These are phyloP conservation scores for Glarea lozoyensis DNA, from an alignment of 495 filamentous ascomycete genomes.

Conservation along the genomic window DNA sequence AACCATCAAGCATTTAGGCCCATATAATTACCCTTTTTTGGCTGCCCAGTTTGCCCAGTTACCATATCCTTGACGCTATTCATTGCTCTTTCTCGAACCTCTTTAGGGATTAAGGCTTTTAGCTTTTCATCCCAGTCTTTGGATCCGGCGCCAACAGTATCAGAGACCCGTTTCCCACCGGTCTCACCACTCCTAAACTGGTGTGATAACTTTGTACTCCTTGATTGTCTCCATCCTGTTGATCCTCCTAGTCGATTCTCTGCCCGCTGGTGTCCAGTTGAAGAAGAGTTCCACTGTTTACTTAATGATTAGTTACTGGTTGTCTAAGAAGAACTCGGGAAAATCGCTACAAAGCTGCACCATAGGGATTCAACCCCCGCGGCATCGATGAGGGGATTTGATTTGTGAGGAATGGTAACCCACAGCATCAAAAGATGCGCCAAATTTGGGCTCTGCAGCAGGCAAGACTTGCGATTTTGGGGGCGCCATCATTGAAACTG, in stretches of 20 bases:
- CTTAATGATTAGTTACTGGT: too few relatives aligned
- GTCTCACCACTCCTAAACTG: slow-evolving; percentile 51
- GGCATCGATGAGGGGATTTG: too few relatives aligned
- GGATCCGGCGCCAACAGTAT: slow-evolving; percentile 49
- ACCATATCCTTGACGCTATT: slow-evolving; percentile 40
- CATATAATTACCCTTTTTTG: too few relatives aligned
- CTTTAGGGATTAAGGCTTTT: slow-evolving; percentile 33
- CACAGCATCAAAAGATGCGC: slow-evolving; percentile 57
- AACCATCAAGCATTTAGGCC: too few relatives aligned
- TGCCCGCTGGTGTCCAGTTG: slow-evolving; percentile 72
- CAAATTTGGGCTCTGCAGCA: slow-evolving; percentile 39
- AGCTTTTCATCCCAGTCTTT: slow-evolving; percentile 36
- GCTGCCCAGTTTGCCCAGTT: slow-evolving; percentile 10
- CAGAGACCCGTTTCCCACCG: slow-evolving; percentile 44
- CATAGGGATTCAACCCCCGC: too few relatives aligned
- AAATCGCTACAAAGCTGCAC: too few relatives aligned
- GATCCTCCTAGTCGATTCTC: slow-evolving; percentile 50
- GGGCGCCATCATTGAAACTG: too few relatives aligned
- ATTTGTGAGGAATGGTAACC: too few relatives aligned
- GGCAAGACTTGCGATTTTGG: too few relatives aligned
- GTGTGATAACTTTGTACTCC: slow-evolving; percentile 52
- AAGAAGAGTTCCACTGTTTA: slow-evolving; percentile 74
- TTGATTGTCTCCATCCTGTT: slow-evolving; percentile 61
- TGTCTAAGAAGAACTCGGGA: too few relatives aligned
- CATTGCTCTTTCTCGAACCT: slow-evolving; percentile 29